These are phyloP conservation scores for Trichoderma sp. DNA, from an alignment of 2,329 filamentous ascomycete species.

Conservation along the genomic window DNA sequence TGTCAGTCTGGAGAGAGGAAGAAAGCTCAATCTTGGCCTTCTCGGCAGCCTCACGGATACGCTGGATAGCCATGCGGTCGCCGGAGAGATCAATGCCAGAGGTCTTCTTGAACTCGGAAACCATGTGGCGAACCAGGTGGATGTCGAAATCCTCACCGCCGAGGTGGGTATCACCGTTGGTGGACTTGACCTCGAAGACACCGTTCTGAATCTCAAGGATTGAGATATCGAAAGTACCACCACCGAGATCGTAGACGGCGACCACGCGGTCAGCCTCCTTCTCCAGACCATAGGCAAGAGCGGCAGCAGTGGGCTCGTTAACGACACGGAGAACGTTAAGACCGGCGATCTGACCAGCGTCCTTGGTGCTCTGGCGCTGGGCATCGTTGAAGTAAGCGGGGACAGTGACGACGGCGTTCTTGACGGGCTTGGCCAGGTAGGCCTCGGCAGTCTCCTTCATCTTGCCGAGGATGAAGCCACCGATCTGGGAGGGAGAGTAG, in stretches of 20 bases:
- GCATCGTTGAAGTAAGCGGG: conserved; percentile 99
- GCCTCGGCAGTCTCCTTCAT: conserved; percentile 99
- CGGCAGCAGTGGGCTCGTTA: conserved; percentile 96
- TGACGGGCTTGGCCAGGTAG: conserved; percentile 85
- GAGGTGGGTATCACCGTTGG: conserved; percentile 97
- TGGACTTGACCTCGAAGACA: conserved; percentile 98
- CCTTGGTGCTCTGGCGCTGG: conserved; percentile 97
- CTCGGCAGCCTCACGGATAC: conserved; percentile 97
- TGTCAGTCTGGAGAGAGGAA: conserved; percentile 91
- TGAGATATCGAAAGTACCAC: conserved; percentile 99
- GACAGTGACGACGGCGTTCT: conserved; percentile 96
- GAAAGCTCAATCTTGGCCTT: conserved; percentile 99
- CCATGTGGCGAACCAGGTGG: conserved; percentile 87
- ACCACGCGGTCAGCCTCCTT: conserved; percentile 89
- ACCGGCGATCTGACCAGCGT: conserved; percentile 93
- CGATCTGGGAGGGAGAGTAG: conserved; percentile 97
- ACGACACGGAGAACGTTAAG: conserved; percentile 97
- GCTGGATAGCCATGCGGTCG: conserved; percentile 98
- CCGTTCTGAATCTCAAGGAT: conserved; percentile 96
- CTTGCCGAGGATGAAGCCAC: conserved; percentile 94
- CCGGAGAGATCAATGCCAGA: conserved; percentile 84
- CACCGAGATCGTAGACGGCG: conserved; percentile 96
- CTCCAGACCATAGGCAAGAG: conserved; percentile 93
- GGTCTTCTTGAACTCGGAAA: conserved; percentile 95
- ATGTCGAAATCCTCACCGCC: conserved; percentile 99